Evolutionary conservation across 805 yeast genomes (phyloP).

Genomic region (Henningerozyma blattae): DNA sequence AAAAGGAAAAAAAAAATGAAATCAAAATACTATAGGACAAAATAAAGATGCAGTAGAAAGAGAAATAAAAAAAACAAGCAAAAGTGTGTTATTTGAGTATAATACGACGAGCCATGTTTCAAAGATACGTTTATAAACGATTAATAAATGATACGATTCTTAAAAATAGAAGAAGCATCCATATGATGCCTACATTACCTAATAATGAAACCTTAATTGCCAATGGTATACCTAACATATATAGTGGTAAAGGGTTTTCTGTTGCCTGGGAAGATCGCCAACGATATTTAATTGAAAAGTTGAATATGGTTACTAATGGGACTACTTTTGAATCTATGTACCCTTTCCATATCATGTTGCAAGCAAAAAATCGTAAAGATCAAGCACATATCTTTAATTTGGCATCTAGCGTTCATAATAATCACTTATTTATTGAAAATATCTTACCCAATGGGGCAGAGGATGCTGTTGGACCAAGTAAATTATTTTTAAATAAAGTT

Average conservation of each 20-base stretch:
- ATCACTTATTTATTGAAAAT: constrained; percentile 77
- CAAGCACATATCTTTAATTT: constrained; percentile 63
- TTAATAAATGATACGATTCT: too few relatives aligned
- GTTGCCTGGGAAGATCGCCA: constrained; percentile 80
- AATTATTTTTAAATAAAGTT: constrained; percentile 26
- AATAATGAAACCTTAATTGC: constrained; percentile 7
- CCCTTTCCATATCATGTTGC: constrained; percentile 58
- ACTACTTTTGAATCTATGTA: constrained; percentile 66
- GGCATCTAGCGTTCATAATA: constrained; percentile 87
- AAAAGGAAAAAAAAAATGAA: too few relatives aligned
- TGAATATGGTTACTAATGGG: constrained; percentile 58
- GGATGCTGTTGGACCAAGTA: constrained; percentile 24
- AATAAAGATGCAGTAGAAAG: too few relatives aligned
- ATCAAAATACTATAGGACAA: too few relatives aligned
- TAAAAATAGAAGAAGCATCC: constrained; percentile 22
- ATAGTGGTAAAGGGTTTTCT: constrained; percentile 42
- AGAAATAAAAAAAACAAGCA: too few relatives aligned
- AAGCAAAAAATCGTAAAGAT: constrained; percentile 54
- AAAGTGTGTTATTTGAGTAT: too few relatives aligned
- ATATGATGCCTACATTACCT: constrained; percentile 22
- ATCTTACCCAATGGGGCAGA: constrained; percentile 11
- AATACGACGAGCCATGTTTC: too few relatives aligned
- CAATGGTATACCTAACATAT: constrained; percentile 20
- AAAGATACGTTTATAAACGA: too few relatives aligned
- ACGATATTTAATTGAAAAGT: constrained; percentile 43